Evolutionary conservation across 2,329 filamentous ascomycete species (phyloP), one percentile per base, ranked within the genome.

Genomic region (Pestalotiopsis sp.): DNA sequence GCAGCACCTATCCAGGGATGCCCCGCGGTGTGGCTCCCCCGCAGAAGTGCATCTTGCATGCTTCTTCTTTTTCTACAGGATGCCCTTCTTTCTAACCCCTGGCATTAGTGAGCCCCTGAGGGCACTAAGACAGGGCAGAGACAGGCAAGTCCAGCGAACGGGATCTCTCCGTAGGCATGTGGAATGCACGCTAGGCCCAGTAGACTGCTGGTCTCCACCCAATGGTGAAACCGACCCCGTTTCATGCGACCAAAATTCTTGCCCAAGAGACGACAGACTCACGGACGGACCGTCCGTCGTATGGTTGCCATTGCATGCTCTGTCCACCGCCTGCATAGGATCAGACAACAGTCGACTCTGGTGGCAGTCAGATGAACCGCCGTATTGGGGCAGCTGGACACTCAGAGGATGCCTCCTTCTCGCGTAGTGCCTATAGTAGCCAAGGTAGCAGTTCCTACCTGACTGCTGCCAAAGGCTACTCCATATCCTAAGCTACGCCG

Each of bases 161-260:
- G 56, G 52, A 66, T 66, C 31, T 38, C 65, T 20, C 25, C 25
- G 38, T 20, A 6, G 25, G 45, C 38, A n/a, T 61, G 38, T 61
- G 66, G 58, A 40, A 38, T 52, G 27, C 20, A 40, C 27, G 41
- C 38, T 63, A 62, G 41, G 20, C 40, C 57, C 17, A 63, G 66
- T 58, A 58, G 12, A 63, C 25, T 67, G 66, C 58, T 45, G 23
- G 17, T 14, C 57, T 56, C 58, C 59, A 36, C 62, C 66, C 25
- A 52, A 67, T 63, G 49, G 66, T 67, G 66, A 67, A 67, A 67
- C 66, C 38, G 45, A 40, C 36, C 20, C 66, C 14, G 66, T 67
- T 67, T 67, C 66, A 63, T 23, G 20, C 25, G 36, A 36, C 25
- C 45, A 52, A n/a, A 45, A 52, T 52, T 52, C 45, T 17, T 52